A percentile compares a stretch with the other conserved stretches of the same genome.
Conservation (phyloP, 2,329 filamentous ascomycete genomes). For the Colletotrichum tropicale region DNA sequence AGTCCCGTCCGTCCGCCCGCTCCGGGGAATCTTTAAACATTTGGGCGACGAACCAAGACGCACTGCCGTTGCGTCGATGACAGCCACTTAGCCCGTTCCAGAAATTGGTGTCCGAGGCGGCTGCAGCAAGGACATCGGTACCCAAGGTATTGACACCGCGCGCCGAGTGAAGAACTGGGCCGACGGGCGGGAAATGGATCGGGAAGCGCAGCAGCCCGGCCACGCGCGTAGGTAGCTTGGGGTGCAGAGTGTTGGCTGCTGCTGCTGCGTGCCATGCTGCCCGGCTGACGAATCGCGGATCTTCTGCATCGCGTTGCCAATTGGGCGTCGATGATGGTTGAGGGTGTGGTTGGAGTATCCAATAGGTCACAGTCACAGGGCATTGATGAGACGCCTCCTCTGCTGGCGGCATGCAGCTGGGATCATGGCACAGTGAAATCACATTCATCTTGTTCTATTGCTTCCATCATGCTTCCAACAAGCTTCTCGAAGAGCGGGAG, state of each 20-base stretch:
- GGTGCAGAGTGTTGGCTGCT: not conserved
- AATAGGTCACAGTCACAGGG: not conserved
- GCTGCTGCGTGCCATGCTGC: not conserved
- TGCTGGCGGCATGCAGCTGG: not conserved
- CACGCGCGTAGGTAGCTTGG: not conserved
- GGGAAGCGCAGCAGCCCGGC: not conserved
- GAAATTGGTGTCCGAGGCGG: not conserved
- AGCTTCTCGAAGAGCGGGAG: conserved; percentile 13
- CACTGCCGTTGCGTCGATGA: not conserved
- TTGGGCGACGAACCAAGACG: not conserved
- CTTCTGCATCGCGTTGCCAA: not conserved
- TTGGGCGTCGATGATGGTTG: not conserved
- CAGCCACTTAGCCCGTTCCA: not conserved
- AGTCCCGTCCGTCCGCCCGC: conserved; percentile 15
- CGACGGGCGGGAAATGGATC: not conserved
- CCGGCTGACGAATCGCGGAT: not conserved
- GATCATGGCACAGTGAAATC: not conserved
- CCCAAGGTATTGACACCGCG: not conserved
- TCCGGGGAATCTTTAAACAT: conserved; percentile 10
- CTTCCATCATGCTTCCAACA: conserved; percentile 4
- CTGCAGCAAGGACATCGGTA: not conserved
- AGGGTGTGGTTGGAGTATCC: not conserved
- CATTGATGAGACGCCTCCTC: conserved; percentile 1
- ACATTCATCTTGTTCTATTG: conserved; percentile 3
- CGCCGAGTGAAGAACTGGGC: not conserved